These are phyloP conservation scores for Tetraselmis chui DNA, from an alignment of 139 green algal genomes.

Conservation along the genomic window DNA sequence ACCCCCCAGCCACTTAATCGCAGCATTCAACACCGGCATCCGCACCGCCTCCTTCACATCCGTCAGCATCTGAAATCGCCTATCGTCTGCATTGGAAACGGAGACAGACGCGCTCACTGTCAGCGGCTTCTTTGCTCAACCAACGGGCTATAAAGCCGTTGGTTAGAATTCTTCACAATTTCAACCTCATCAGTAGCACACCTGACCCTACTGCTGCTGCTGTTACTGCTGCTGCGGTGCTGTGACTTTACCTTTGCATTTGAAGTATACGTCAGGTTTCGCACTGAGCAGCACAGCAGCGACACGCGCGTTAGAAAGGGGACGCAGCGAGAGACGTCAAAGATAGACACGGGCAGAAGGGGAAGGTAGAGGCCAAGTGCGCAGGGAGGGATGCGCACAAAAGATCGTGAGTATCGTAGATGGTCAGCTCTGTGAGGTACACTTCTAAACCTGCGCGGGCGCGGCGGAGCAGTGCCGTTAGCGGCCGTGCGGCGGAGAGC, in stretches of 20 bases:
- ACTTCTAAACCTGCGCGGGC: background rate
- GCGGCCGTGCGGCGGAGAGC: too few relatives aligned
- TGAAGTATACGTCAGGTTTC: background rate
- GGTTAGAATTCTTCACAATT: too few relatives aligned
- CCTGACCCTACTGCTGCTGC: too few relatives aligned
- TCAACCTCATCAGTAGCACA: background rate
- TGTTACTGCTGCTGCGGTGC: too few relatives aligned
- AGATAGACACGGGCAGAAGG: background rate
- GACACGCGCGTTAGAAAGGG: too few relatives aligned
- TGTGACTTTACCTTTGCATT: background rate
- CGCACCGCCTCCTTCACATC: background rate
- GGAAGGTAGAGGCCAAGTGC: background rate
- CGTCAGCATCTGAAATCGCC: background rate
- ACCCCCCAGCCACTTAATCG: background rate
- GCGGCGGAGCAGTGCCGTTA: too few relatives aligned
- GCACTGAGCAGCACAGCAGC: background rate
- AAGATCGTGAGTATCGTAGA: background rate
- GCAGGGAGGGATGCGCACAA: background rate
- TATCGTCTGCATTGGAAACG: background rate
- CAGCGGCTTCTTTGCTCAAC: too few relatives aligned
- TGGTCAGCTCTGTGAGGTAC: background rate
- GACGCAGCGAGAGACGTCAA: too few relatives aligned
- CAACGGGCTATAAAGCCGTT: too few relatives aligned
- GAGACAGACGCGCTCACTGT: background rate
- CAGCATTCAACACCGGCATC: too few relatives aligned